phyloP scores from a whole-genome alignment of 176 grass and related monocot species.

The barley (Hordeum vulgare) region MorexV3_pseudomolecules_assembly NC_058524.1:598618608-598619107 shows the following conservation, averaged over 20 bases:
- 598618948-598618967: neutral
- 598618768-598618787: neutral
- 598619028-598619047: neutral
- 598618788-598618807: neutral
- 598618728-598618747: neutral
- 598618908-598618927: neutral
- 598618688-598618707: neutral
- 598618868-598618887: neutral
- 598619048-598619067: neutral
- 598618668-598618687: neutral
- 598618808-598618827: neutral
- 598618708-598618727: neutral
- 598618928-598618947: constrained; percentile 24
- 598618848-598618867: constrained; percentile 31
- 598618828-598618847: neutral
- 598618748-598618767: neutral
- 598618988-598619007: neutral
- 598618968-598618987: neutral
- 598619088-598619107: neutral
- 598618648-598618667: neutral
- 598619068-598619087: neutral
- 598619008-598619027: neutral
- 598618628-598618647: neutral
- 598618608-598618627: neutral
- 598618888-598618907: neutral